These are phyloP conservation scores for Skeletonema marinoi DNA, from an alignment of 108 stramenopile genomes.

Conservation along the genomic window DNA sequence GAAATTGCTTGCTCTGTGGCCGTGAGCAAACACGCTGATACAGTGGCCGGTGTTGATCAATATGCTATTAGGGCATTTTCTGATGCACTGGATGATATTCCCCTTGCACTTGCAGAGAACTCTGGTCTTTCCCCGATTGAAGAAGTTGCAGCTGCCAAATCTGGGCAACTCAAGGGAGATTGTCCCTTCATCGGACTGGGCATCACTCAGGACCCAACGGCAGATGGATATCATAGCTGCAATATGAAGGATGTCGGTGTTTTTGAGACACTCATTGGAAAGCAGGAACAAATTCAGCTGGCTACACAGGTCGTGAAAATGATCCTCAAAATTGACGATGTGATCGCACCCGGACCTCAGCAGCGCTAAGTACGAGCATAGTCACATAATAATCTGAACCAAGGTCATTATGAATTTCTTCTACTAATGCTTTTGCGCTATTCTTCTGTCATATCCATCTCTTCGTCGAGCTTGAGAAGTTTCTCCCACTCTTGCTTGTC, in stretches of 20 bases:
- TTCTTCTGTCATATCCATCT: background rate
- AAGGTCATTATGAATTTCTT: background rate
- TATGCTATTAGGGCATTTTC: constrained; percentile 99
- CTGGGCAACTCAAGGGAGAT: constrained; percentile 87
- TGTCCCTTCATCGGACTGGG: constrained; percentile 93
- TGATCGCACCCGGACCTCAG: constrained; percentile 78
- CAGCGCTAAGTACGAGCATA: background rate
- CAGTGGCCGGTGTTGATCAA: constrained; percentile 94
- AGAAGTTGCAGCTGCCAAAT: constrained; percentile 96
- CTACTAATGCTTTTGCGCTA: background rate
- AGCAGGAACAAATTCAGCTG: constrained; percentile 98
- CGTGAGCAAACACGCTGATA: constrained; percentile 91
- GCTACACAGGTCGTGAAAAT: constrained; percentile 99
- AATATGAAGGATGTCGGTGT: constrained; percentile 96
- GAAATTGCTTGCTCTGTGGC: constrained; percentile 98
- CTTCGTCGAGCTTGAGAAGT: background rate
- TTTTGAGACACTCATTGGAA: constrained; percentile 99
- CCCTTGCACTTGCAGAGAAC: constrained; percentile 99
- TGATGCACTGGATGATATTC: constrained; percentile 99
- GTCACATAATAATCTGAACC: background rate
- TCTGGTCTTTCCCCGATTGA: constrained; percentile 96
- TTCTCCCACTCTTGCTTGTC: constrained; percentile 24
- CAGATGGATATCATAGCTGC: constrained; percentile 67
- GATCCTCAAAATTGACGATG: constrained; percentile 99
- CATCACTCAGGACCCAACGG: constrained; percentile 67